Evolutionary conservation across 805 yeast species (phyloP).

Genomic region (Komagataella populi): DNA sequence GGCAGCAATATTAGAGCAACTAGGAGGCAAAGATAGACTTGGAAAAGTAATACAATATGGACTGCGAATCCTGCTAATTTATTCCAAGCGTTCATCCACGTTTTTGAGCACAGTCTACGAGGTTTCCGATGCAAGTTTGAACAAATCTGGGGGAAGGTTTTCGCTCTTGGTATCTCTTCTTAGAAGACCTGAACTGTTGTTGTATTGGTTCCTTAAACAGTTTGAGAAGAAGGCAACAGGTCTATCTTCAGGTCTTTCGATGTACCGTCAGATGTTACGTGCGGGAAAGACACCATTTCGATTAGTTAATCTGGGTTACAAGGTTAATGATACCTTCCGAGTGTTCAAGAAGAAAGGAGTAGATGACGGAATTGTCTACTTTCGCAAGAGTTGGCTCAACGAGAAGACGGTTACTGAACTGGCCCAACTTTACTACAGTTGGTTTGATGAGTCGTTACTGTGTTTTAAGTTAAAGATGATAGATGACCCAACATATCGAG

Average conservation of each 20-base stretch:
- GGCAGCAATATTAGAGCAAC: constrained; percentile 35
- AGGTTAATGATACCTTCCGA: constrained; percentile 14
- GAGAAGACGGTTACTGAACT: constrained; percentile 35
- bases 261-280: constrained; percentile 55
- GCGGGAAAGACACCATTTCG: constrained; percentile 62
- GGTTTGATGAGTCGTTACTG: constrained; percentile 50
- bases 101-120: constrained; percentile 5
- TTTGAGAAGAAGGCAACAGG: constrained; percentile 27
- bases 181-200: constrained; percentile 14
- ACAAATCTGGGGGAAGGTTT: constrained; percentile 5
- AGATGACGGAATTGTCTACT: constrained; percentile 7
- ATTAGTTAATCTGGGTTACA: constrained; percentile 21
- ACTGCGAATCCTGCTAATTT: constrained; percentile 29
- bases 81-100: constrained; percentile 13
- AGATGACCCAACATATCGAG: constrained; percentile 20
- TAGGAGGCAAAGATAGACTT: constrained; percentile 60
- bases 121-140: not conserved
- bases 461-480: constrained; percentile 40
- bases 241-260: constrained; percentile 30
- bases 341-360: constrained; percentile 6
- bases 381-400: constrained; percentile 22
- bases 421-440: constrained; percentile 45
- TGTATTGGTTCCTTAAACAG: constrained; percentile 23
- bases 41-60: constrained; percentile 52
- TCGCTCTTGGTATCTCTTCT: constrained; percentile 12